Evolutionary conservation across 2,329 filamentous ascomycete genomes (phyloP).

Genomic region (Talaromyces piceae): DNA sequence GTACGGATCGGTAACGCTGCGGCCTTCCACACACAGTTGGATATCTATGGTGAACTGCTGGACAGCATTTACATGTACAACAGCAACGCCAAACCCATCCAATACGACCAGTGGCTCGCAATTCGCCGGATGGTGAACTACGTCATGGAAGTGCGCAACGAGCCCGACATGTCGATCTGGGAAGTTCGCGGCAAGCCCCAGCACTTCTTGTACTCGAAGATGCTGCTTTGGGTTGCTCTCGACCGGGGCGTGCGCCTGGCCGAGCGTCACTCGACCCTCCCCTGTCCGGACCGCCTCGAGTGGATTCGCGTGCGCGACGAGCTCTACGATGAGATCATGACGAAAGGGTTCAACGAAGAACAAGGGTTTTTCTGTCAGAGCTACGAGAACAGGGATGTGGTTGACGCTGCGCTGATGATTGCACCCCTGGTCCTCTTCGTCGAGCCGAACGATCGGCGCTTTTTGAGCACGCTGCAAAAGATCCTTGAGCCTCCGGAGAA

Average conservation of each 20-base stretch:
- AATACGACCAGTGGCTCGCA: slow-evolving; percentile 68
- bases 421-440: slow-evolving; percentile 76
- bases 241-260: slow-evolving; percentile 66
- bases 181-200: slow-evolving; percentile 69
- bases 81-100: slow-evolving; percentile 68
- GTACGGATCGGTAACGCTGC: slow-evolving; percentile 73
- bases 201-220: slow-evolving; percentile 72
- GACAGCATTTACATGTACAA: slow-evolving; percentile 72
- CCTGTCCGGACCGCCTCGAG: slow-evolving; percentile 59
- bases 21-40: slow-evolving; percentile 67
- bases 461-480: slow-evolving; percentile 62
- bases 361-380: slow-evolving; percentile 66
- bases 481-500: slow-evolving; percentile 67
- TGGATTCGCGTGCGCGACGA: slow-evolving; percentile 62
- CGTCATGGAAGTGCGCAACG: slow-evolving; percentile 58
- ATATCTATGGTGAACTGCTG: slow-evolving; percentile 73
- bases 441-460: slow-evolving; percentile 67
- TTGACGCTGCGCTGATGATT: slow-evolving; percentile 69
- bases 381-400: slow-evolving; percentile 61
- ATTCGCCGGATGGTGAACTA: slow-evolving; percentile 64
- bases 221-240: slow-evolving; percentile 77
- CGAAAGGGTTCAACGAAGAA: slow-evolving; percentile 65
- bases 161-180: slow-evolving; percentile 77
- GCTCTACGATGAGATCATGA: slow-evolving; percentile 70
- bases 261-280: slow-evolving; percentile 63